A percentile compares a stretch with the other conserved stretches of the same genome.
These are phyloP conservation scores for Balansia obtecta DNA, from an alignment of 2,329 filamentous ascomycete genomes.

Conservation along the genomic window DNA sequence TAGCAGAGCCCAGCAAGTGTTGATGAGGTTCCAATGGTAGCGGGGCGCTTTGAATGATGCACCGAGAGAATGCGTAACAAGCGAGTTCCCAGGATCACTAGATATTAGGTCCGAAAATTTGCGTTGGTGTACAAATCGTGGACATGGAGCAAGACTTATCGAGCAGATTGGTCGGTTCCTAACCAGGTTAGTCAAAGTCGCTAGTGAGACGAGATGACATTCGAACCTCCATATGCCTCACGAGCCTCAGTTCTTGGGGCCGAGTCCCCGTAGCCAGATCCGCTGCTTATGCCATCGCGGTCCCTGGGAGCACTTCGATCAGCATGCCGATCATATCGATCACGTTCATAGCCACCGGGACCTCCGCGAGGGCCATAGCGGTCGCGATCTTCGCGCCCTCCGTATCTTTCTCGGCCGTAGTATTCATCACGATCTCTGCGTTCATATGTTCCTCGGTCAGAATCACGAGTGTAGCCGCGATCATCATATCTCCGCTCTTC, in stretches of 20 bases:
- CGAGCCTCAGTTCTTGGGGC: constrained; percentile 30
- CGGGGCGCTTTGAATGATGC: not conserved
- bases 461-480: constrained; percentile 38
- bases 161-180: constrained; percentile 18
- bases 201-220: constrained; percentile 1
- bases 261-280: constrained; percentile 28
- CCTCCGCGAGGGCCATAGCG: constrained; percentile 26
- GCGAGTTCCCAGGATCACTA: not conserved
- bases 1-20: not conserved
- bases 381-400: constrained; percentile 33
- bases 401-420: constrained; percentile 26
- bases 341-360: constrained; percentile 33
- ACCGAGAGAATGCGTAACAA: not conserved
- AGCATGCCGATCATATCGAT: constrained; percentile 34
- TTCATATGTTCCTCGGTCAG: constrained; percentile 44
- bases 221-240: constrained; percentile 31
- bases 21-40: not conserved
- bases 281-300: constrained; percentile 25
- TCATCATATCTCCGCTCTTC: constrained; percentile 35
- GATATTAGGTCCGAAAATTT: not conserved
- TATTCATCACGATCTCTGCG: constrained; percentile 33
- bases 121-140: not conserved
- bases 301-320: constrained; percentile 28
- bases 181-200: constrained; percentile 14
- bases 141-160: constrained; percentile 2